Evolutionary conservation across 805 yeast genomes (phyloP).

Genomic region (Blastobotrys americana): DNA sequence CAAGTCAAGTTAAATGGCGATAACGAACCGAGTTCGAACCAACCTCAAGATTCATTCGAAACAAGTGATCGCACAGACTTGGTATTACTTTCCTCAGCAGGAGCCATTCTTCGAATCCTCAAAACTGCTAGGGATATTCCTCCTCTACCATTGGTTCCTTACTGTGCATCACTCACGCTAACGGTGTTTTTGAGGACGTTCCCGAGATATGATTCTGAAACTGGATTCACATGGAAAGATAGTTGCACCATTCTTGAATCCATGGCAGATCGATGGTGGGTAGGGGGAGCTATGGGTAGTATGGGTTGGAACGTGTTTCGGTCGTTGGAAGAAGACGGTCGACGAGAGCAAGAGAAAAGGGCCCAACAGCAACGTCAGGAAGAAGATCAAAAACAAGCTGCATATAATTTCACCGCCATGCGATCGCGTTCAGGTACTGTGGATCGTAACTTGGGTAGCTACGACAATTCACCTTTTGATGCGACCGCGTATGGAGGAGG

Average conservation of each 20-base stretch:
- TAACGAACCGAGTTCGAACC: constrained; percentile 5
- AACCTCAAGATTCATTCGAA: neutral
- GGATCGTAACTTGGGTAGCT: neutral
- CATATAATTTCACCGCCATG: neutral
- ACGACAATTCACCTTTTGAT: neutral
- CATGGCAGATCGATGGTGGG: constrained; percentile 30
- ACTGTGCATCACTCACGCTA: constrained; percentile 30
- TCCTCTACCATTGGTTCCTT: constrained; percentile 31
- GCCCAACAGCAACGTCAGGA: neutral
- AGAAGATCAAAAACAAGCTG: neutral
- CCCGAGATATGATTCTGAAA: constrained; percentile 25
- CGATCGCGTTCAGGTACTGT: neutral
- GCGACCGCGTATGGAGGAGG: neutral
- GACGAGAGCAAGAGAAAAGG: constrained; percentile 3
- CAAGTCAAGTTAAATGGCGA: neutral
- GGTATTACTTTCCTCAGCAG: constrained; percentile 24
- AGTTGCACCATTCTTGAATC: constrained; percentile 24
- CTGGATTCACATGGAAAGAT: constrained; percentile 26
- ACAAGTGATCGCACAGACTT: constrained; percentile 11
- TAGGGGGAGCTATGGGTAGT: constrained; percentile 32
- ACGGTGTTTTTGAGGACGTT: constrained; percentile 31
- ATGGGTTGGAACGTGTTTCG: constrained; percentile 29
- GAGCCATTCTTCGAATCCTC: constrained; percentile 24
- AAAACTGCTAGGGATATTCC: constrained; percentile 23
- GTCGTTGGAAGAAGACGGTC: constrained; percentile 11